Evolutionary conservation across 345 rosid genomes (phyloP), one percentile per base, ranked within the genome.

Genomic region (Aethionema arabicum): DNA sequence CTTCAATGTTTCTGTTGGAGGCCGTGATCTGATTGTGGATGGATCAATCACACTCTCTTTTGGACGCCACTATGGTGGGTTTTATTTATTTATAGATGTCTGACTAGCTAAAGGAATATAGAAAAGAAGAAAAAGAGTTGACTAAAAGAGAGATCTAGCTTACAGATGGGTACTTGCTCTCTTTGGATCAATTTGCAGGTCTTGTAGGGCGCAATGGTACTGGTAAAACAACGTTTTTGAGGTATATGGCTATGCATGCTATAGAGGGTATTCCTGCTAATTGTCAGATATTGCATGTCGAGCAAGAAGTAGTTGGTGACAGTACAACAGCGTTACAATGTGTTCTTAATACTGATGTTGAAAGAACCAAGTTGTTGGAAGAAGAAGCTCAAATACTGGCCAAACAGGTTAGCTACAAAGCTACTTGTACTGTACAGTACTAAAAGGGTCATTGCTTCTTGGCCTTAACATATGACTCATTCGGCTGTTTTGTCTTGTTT

Each of bases 201-300:
- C 95, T 93, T 76, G 90, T 90, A 59, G 99, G 99, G 68, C 86
- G 99, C 74, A 93, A 93, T 63, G 99, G 99, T 66, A 93, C 99
- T 8, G 99, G 99, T 50, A 93, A 93, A 76, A 93, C 97, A 63
- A 93, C 99, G 31, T 90, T 90, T 72, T 86, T 93, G 45, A 85
- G 99, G 87, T 72, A 85, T 79, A 80, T 93, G 96, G 99, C 99
- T 65, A 51, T 93, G 96, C 99, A 93, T 80, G 92, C 97, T 11
- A 90, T 93, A 59, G 90, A 83, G 54, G 99, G 99, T 70, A 93
- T 93, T 76, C 99, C 96, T 79, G 7, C 75, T 59, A 90, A 93
- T 65, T 93, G 99, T 82, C 99, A 93, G 78, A 86, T 90, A 58
- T 79, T 93, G 76, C 99, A 93, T 53, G 97, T 93, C 12, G 99